Evolutionary conservation across 2,329 filamentous ascomycete genomes (phyloP).

Genomic region (Ophiocordyceps camponoti-saundersi): DNA sequence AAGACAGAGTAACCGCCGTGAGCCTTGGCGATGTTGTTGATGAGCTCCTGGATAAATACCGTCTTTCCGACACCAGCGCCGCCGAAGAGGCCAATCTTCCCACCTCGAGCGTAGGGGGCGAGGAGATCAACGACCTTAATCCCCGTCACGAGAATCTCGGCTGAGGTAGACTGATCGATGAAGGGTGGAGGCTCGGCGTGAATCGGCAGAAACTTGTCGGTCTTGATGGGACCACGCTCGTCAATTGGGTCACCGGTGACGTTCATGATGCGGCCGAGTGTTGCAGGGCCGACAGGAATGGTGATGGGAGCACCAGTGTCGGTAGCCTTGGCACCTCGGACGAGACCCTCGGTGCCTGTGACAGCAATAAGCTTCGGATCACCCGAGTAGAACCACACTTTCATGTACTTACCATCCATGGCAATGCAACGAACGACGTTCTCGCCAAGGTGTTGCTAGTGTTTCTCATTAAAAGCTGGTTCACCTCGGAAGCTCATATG

Average conservation of each 20-base stretch:
- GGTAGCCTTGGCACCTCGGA: constrained; percentile 68
- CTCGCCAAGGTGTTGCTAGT: constrained; percentile 96
- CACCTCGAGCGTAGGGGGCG: constrained; percentile 98
- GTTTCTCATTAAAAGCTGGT: constrained; percentile 17
- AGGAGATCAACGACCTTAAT: constrained; percentile 99
- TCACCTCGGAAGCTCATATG: neutral
- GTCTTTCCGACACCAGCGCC: constrained; percentile 99
- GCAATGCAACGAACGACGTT: constrained; percentile 99
- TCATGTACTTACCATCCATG: constrained; percentile 73
- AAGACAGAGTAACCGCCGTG: constrained; percentile 99
- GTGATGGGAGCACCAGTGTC: constrained; percentile 93
- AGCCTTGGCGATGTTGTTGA: constrained; percentile 99
- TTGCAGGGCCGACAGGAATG: constrained; percentile 85
- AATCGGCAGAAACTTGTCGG: constrained; percentile 72
- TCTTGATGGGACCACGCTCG: constrained; percentile 96
- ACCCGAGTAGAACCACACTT: no score
- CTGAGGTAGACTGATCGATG: constrained; percentile 86
- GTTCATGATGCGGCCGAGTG: constrained; percentile 98
- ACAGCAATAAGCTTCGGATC: neutral
- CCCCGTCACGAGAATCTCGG: constrained; percentile 94
- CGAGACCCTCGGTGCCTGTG: constrained; percentile 90
- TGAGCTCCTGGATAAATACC: constrained; percentile 99
- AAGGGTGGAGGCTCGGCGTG: constrained; percentile 89
- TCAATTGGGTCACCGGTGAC: constrained; percentile 99
- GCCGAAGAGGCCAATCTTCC: constrained; percentile 99